Conservation (phyloP, 2,329 filamentous ascomycete genomes). For the Fusarium begoniae region DNA sequence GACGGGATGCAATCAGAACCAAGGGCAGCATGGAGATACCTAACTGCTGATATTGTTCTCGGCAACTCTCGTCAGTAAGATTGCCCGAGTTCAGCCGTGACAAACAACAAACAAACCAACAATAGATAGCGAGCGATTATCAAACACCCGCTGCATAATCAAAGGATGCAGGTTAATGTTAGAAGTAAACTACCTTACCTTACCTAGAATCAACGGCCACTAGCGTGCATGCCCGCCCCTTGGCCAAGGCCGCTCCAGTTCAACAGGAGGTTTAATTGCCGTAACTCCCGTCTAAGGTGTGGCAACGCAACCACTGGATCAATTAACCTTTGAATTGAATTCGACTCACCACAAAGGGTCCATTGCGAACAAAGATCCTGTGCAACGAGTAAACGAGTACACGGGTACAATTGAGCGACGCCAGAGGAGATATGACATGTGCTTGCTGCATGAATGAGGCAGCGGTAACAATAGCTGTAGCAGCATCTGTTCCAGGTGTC, state of each 20-base stretch:
- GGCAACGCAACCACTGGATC: neutral
- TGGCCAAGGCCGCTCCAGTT: conserved; percentile 10
- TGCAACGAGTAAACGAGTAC: neutral
- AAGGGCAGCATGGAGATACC: neutral
- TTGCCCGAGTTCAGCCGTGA: neutral
- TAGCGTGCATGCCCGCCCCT: conserved; percentile 38
- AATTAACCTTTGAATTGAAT: conserved; percentile 5
- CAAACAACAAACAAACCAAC: neutral
- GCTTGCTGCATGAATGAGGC: neutral
- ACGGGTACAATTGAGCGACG: neutral
- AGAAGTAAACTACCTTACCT: neutral
- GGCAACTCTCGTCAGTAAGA: neutral
- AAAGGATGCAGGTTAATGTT: conserved; percentile 17
- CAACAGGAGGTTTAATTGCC: conserved; percentile 22
- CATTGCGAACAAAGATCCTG: neutral
- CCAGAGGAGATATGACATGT: neutral
- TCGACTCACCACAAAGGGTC: neutral
- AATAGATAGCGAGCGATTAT: neutral
- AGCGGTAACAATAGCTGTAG: neutral
- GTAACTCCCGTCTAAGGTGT: conserved; percentile 6
- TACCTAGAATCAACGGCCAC: conserved; percentile 31
- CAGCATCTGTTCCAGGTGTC: neutral
- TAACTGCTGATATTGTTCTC: neutral
- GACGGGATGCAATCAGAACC: neutral
- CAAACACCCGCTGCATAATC: conserved; percentile 9